Evolutionary conservation across 371 early-diverging fungal species (phyloP), one percentile per base, ranked within the genome.

Genomic region (Rhizomucor pusillus): DNA sequence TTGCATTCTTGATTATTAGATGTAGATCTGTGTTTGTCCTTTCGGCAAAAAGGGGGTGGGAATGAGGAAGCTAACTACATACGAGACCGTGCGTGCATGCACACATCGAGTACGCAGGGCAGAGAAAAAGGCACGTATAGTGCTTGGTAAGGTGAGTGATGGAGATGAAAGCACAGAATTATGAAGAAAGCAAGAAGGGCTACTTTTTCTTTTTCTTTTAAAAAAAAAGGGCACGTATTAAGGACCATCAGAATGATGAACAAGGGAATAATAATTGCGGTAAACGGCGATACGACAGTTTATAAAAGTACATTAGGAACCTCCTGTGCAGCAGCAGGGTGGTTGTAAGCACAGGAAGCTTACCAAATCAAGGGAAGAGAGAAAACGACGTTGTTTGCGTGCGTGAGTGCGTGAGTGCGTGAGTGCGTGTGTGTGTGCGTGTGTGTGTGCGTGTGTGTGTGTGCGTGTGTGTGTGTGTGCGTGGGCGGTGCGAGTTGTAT

Each of bases 391-490:
- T 9, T 23, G 9, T 20, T 4, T 46, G n/a, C 18, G 9, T 46
- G 47, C 7, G 22, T 25, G 22, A 6, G 47, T 46, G 47, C 7
- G 22, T 46, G 22, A 25, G 22, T 46, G 47, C 4, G 34, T 47
- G 6, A 5, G 1, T 29, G 33, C 29, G 6, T 7, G 33, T 12
- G 25, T 57, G 34, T 35, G 20, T 50, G 50, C 7, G 37, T 37
- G 34, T 19, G 47, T 29, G 19, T 46, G 45, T 19, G 44, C 35
- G 22, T n/a, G 39, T 24, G 24, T 46, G 37, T 39, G 46, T 29
- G 41, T 50, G 9, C 45, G n/a, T 23, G 43, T 29, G 5, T 45
- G 47, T 36, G 40, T 46, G 36, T 40, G 35, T 47, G 48, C 46
- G 22, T 35, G 34, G 24, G 46, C 45, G 9, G 54, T 36, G 24